Base-by-base conservation (phyloP, 2,329 filamentous ascomycete genomes). In the Ascochyta koolunga region DNA sequence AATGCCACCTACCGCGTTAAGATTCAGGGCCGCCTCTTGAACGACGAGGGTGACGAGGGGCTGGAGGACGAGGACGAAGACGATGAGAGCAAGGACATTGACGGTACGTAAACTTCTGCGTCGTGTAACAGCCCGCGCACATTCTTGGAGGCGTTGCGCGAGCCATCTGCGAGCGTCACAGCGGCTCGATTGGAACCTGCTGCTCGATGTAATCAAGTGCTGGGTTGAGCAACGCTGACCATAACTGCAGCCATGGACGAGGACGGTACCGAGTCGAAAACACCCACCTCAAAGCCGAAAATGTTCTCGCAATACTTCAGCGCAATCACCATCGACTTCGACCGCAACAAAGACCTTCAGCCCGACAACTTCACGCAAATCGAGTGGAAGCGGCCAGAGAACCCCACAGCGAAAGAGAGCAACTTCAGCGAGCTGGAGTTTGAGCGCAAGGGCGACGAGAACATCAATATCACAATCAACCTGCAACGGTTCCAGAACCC, bases 391-490 rank as follows among this genome's bases (percentile, higher is more conserved):
- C 96, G 95, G 71, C 89, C 91, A 4, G 86, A 80, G 78, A 80
- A 60, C 73, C 82, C 85, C 33, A 83, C 82, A 46, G 82, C 87
- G 6, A 80, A 86, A 27, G 86, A 86, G 27, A 84, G 86, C 38
- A 91, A 96, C 68, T 96, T 98, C 68, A 95, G 97, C 76, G 89
- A 90, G 70, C 80, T 99, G 38, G 89, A 92, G 37, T 98, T 99
- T 73, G 91, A 96, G 79, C 86, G 95, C 48, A 91, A 89, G 66
- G 89, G 91, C 29, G 95, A 99, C 71, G 92, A 97, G 73, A 97
- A 96, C 65, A 82, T 90, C 64, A 96, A 97, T 71, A 87, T 96
- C 63, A 93, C 87, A 10, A 89, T 99, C 77, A 96, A 93, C 68
- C 82, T 99, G 29, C 84, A 86, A 59, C 84, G 91, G 13, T 90